A percentile compares a stretch with the other conserved stretches of the same genome.
Conservation (phyloP, 805 yeast genomes). For the Pichia ethanolica region DNA sequence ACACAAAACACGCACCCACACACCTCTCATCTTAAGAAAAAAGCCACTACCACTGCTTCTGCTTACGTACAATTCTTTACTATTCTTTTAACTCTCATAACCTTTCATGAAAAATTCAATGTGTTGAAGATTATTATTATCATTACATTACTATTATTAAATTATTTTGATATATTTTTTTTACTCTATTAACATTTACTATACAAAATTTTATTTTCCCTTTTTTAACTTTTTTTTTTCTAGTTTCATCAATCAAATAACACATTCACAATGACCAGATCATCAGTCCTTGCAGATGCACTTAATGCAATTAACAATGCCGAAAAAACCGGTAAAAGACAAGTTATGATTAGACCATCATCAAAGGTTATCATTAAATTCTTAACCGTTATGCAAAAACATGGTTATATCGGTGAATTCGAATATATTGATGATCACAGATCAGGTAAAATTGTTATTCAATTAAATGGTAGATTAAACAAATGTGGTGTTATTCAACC, state of each 20-base stretch:
- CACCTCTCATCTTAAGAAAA: background rate
- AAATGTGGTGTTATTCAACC: conserved; percentile 98
- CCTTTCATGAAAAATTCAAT: no score
- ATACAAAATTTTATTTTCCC: no score
- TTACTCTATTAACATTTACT: no score
- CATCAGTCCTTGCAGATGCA: conserved; percentile 98
- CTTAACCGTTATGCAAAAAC: conserved; percentile 95
- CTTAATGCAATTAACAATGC: conserved; percentile 97
- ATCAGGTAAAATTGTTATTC: conserved; percentile 95
- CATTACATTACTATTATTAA: no score
- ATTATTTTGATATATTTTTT: no score
- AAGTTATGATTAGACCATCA: conserved; percentile 95
- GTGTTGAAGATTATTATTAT: no score
- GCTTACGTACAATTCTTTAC: no score
- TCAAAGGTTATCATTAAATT: conserved; percentile 97
- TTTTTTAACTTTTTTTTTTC: no score
- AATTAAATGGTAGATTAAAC: conserved; percentile 96
- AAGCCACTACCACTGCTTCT: background rate
- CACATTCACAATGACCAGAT: conserved; percentile 67
- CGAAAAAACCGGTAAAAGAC: conserved; percentile 98
- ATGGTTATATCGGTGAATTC: conserved; percentile 96
- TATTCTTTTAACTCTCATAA: no score
- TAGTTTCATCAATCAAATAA: background rate
- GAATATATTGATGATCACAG: conserved; percentile 99
- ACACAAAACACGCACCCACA: background rate